A percentile compares a stretch with the other conserved stretches of the same genome.
phyloP scores from a whole-genome alignment of 768 basidiomycete genomes.

The Lactarius vividus region DNA sequence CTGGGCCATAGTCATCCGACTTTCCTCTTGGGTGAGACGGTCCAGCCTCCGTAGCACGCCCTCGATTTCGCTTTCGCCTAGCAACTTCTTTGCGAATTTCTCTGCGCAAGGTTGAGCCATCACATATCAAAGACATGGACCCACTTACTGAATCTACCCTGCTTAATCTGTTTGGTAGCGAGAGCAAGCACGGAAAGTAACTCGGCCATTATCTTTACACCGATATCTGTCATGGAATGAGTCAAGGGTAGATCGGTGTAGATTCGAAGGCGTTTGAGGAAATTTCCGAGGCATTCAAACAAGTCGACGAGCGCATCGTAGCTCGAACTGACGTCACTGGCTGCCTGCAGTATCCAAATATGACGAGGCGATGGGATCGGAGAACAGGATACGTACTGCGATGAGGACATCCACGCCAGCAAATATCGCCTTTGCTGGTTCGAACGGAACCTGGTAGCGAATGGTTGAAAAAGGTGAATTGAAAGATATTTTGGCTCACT shows the following conservation, averaged over 20 bases:
- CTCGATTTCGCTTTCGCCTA: not conserved
- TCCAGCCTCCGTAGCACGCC: conserved; percentile 6
- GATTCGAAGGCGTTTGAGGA: conserved; percentile 4
- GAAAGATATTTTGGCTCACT: not conserved
- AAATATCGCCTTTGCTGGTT: conserved; percentile 6
- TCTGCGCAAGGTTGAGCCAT: not conserved
- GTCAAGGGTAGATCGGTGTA: not conserved
- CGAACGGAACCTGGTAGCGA: not conserved
- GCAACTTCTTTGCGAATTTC: not conserved
- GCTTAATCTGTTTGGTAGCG: no score
- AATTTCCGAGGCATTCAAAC: conserved; percentile 5
- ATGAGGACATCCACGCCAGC: conserved; percentile 1
- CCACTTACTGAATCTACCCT: no score
- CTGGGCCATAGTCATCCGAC: conserved; percentile 1
- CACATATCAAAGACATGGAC: not conserved
- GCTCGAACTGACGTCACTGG: not conserved
- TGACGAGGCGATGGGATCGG: not conserved
- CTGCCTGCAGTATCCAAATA: not conserved
- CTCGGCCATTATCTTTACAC: conserved; percentile 3
- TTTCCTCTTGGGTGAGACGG: conserved; percentile 10
- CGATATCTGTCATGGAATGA: not conserved
- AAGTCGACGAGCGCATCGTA: conserved; percentile 4
- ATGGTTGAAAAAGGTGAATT: not conserved
- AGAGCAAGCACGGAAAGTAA: not conserved
- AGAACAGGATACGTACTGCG: not conserved